Base-by-base conservation (phyloP, 768 basidiomycete species). In the Podaxis mareebaensis region DNA sequence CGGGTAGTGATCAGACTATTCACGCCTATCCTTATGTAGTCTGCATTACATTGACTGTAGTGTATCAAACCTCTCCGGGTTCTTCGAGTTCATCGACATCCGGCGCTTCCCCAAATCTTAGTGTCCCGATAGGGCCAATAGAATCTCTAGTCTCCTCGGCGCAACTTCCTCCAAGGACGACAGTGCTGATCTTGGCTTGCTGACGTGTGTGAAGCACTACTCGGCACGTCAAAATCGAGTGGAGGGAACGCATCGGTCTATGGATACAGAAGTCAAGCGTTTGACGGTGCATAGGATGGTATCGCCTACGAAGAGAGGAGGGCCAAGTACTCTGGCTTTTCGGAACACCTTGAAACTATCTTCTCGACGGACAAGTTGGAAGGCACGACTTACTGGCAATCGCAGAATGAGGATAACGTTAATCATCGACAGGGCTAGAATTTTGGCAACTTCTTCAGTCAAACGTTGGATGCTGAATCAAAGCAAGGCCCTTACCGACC, bases 201-300 rank as follows among this genome's bases (percentile, higher is more conserved):
- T 48, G 8, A 12, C 61, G 53, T n/a, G 61, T 62, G 40, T 62
- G 61, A 26, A 62, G 61, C 12, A 62, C 53, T 10, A 56, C 39
- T 13, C 61, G 61, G 22, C 61, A 62, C 3, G 53, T 20, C 28
- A 62, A 48, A 56, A 62, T 48, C 22, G 61, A 54, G 30, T 62
- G 61, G 13, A 62, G 22, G n/a, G 61, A 54, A 22, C 53, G 61
- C 53, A 62, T 54, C 11, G 53, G 61, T n/a, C 61, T 62, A 22
- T 22, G 22, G 24, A 24, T 28, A 20, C 3, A 28, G 20, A 33
- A 15, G 40, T 30, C 15, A 49, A 10, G 28, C 11, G 15, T 5
- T 55, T 55, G n/a, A 12, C 53, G n/a, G 7, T 11, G 8, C 3
- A 51, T 24, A 13, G 24, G 49, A 22, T 5, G 20, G 24, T 24